These are phyloP conservation scores for Talaromyces trachyspermus DNA, from an alignment of 495 filamentous ascomycete species.

Conservation along the genomic window DNA sequence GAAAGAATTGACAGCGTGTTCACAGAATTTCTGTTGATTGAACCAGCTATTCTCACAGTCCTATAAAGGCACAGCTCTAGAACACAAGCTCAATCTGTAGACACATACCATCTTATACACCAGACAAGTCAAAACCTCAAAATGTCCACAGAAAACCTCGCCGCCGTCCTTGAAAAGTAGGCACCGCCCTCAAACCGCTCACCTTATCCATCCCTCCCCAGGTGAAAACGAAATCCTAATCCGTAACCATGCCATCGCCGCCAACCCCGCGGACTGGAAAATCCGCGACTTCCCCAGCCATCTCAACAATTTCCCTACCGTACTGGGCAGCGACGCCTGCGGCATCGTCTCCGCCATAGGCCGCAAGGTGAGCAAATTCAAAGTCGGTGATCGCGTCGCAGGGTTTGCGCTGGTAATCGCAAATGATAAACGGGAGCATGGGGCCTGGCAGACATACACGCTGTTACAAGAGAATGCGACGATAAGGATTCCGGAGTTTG, in stretches of 20 bases:
- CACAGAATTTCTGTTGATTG: no score
- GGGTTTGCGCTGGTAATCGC: slow-evolving; percentile 13
- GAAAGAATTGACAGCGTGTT: no score
- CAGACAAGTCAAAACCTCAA: no score
- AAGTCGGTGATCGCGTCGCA: slow-evolving; percentile 36
- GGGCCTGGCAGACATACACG: slow-evolving; percentile 32
- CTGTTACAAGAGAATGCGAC: slow-evolving; percentile 18
- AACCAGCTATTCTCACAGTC: no score
- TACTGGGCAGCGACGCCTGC: slow-evolving; percentile 34
- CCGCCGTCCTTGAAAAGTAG: not conserved
- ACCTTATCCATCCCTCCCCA: slow-evolving; percentile 18
- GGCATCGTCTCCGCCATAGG: slow-evolving; percentile 33
- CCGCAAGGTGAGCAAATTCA: slow-evolving; percentile 21
- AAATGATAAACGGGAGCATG: slow-evolving; percentile 22
- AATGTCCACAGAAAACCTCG: slow-evolving; percentile 2
- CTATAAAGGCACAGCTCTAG: no score
- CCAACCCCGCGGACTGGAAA: slow-evolving; percentile 34
- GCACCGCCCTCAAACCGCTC: not conserved
- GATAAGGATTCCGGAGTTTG: slow-evolving; percentile 23
- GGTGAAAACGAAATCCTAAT: slow-evolving; percentile 28
- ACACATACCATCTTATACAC: no score
- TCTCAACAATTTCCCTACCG: slow-evolving; percentile 30
- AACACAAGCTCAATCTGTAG: no score
- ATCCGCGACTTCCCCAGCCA: slow-evolving; percentile 18
- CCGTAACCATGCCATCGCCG: slow-evolving; percentile 31